Percentiles rank a stretch among this genome's conserved stretches.
These are phyloP conservation scores for Penicillium sp. DNA, from an alignment of 2,329 filamentous ascomycete genomes.

Conservation along the genomic window DNA sequence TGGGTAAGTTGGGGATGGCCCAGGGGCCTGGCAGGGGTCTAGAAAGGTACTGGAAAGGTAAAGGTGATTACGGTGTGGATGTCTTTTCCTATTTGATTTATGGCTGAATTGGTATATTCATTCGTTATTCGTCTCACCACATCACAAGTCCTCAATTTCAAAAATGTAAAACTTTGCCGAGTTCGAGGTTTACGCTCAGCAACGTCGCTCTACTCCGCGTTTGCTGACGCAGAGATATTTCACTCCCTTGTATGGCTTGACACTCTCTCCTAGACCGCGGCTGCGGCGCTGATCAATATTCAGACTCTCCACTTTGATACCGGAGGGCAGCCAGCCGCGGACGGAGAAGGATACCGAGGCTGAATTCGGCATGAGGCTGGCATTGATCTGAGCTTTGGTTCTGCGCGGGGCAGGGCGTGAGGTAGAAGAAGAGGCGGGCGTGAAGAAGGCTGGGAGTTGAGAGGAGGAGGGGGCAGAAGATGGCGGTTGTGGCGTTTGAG, in stretches of 20 bases:
- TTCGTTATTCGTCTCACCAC: conserved; percentile 11
- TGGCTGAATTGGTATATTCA: conserved; percentile 9
- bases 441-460: conserved; percentile 29
- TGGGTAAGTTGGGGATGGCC: not conserved
- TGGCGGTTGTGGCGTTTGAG: conserved; percentile 26
- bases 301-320: conserved; percentile 65
- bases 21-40: not conserved
- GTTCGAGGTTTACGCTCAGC: conserved; percentile 25
- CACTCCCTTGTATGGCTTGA: conserved; percentile 96
- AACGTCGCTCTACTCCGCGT: conserved; percentile 55
- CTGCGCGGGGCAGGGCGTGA: conserved; percentile 33
- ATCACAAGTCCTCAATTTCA: not conserved
- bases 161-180: not conserved
- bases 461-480: conserved; percentile 24
- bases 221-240: conserved; percentile 84
- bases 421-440: conserved; percentile 25
- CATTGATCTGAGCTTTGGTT: conserved; percentile 64
- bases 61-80: not conserved
- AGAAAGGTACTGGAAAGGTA: not conserved
- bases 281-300: conserved; percentile 75
- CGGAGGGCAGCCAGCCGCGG: conserved; percentile 67
- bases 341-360: conserved; percentile 68
- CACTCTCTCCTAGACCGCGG: conserved; percentile 78
- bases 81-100: not conserved
- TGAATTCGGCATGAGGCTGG: conserved; percentile 78